Conservation (phyloP, 2,329 filamentous ascomycete species). For the Mariannaea elegans region DNA sequence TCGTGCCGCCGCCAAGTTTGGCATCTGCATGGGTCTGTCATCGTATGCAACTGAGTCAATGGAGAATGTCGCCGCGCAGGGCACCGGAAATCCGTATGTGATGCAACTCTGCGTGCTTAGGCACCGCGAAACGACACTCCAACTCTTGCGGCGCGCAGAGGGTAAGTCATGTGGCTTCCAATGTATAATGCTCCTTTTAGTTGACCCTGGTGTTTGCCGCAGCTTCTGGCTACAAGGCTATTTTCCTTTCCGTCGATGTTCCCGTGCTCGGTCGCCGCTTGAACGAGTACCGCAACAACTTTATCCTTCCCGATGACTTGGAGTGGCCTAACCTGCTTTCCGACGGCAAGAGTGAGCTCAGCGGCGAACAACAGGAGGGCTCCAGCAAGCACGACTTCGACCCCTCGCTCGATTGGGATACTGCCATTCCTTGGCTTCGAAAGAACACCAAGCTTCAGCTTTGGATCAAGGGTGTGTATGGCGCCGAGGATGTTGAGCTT, state of each 20-base stretch:
- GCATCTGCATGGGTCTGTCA: slow-evolving; percentile 42
- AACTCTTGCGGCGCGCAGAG: slow-evolving; percentile 33
- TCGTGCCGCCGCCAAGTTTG: slow-evolving; percentile 45
- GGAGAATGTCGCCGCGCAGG: slow-evolving; percentile 32
- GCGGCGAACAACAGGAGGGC: slow-evolving; percentile 19
- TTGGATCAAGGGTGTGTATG: slow-evolving; percentile 46
- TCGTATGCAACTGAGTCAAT: slow-evolving; percentile 36
- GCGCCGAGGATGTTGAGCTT: slow-evolving; percentile 43
- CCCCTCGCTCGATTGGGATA: slow-evolving; percentile 65
- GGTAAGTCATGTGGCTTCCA: slow-evolving; percentile 18
- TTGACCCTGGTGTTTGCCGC: not conserved
- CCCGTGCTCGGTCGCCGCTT: slow-evolving; percentile 57
- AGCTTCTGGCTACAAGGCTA: slow-evolving; percentile 55
- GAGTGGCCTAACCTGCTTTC: slow-evolving; percentile 44
- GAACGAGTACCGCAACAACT: slow-evolving; percentile 59
- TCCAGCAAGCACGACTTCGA: slow-evolving; percentile 30
- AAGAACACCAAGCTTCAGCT: slow-evolving; percentile 52
- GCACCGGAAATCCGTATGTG: slow-evolving; percentile 34
- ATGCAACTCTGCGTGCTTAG: slow-evolving; percentile 38
- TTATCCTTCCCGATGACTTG: slow-evolving; percentile 59
- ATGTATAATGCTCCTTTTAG: not conserved
- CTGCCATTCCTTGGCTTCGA: slow-evolving; percentile 71
- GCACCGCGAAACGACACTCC: slow-evolving; percentile 31
- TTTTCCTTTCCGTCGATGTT: slow-evolving; percentile 67
- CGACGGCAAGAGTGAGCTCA: slow-evolving; percentile 38